Percentiles rank a stretch among this genome's conserved stretches.
Conservation (phyloP, 2,329 filamentous ascomycete species). For the Thelonectria discophora region DNA sequence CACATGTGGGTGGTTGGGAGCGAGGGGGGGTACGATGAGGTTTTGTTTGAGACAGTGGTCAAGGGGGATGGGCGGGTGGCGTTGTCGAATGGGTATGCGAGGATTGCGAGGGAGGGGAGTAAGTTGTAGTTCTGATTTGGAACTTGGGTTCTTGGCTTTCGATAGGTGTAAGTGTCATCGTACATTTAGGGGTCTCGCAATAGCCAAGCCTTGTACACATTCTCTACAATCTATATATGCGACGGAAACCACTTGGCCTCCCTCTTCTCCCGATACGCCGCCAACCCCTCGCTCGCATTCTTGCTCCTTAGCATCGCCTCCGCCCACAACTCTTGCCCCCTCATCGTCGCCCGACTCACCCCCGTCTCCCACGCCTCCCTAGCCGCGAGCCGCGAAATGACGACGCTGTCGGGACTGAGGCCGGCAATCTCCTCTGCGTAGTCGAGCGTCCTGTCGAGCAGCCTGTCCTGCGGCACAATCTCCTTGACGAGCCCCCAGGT, state of each 20-base stretch:
- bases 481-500: slow-evolving; percentile 45
- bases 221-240: no score
- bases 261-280: slow-evolving; percentile 45
- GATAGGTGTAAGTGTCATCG: no score
- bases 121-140: slow-evolving; percentile 43
- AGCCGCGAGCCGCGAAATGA: slow-evolving; percentile 45
- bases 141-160: no score
- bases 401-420: slow-evolving; percentile 47
- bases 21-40: slow-evolving; percentile 45
- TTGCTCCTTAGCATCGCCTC: slow-evolving; percentile 44
- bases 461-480: slow-evolving; percentile 42
- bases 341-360: slow-evolving; percentile 46
- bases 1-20: slow-evolving; percentile 52
- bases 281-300: slow-evolving; percentile 43
- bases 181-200: no score
- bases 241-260: slow-evolving; percentile 43
- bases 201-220: no score
- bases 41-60: slow-evolving; percentile 53
- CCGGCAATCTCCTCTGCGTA: slow-evolving; percentile 45
- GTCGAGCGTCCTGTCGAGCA: slow-evolving; percentile 43
- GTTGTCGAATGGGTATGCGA: slow-evolving; percentile 49
- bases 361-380: slow-evolving; percentile 49
- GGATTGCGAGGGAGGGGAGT: slow-evolving; percentile 40
- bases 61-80: slow-evolving; percentile 50
- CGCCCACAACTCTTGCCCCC: slow-evolving; percentile 44